Evolutionary conservation across 2,329 filamentous ascomycete species (phyloP), one percentile per base, ranked within the genome.

Genomic region (Aureobasidium sp.): DNA sequence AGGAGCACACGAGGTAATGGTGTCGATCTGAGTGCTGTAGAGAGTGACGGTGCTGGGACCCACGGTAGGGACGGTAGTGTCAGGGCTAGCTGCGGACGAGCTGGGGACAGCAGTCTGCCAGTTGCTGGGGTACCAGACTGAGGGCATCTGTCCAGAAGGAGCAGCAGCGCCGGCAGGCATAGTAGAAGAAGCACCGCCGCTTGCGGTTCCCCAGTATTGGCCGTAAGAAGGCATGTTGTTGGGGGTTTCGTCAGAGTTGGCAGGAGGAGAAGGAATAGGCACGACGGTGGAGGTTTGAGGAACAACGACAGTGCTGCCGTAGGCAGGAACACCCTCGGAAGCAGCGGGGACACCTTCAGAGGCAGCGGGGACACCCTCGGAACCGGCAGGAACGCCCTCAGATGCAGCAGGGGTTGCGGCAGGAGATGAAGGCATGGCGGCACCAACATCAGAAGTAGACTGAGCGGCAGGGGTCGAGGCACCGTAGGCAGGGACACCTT

Each of bases 21-120:
- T 65, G 39, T 47, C 62, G 15, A 64, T 44, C 5, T 50, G 44
- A 27, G 62, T 64, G 59, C 46, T 56, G 59, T 63, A 65, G 32
- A 63, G 52, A 37, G 64, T 65, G n/a, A 65, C 27, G 36, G 64
- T 65, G 57, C n/a, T 41, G 52, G 56, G 53, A 10, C 41, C 27
- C 46, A 44, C 52, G 15, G 37, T 59, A 44, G 62, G 51, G 5
- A 36, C 47, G 3, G 36, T 13, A 24, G 8, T 34, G 13, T 44
- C 46, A 15, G 61, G 50, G 26, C 47, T 55, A 20, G 27, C 44
- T 9, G 46, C 50, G 12, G 47, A 53, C 15, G 41, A 51, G 20
- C 17, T 29, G 41, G 50, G 29, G 13, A 24, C 34, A 9, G 43
- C 41, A 20, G 46, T 41, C 17, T 41, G 34, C 53, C 53, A 60